Percentiles rank a stretch among this genome's conserved stretches.
Evolutionary conservation across 176 grass and related monocot genomes (phyloP).

Genomic region (Echinochloa phyllopogon): DNA sequence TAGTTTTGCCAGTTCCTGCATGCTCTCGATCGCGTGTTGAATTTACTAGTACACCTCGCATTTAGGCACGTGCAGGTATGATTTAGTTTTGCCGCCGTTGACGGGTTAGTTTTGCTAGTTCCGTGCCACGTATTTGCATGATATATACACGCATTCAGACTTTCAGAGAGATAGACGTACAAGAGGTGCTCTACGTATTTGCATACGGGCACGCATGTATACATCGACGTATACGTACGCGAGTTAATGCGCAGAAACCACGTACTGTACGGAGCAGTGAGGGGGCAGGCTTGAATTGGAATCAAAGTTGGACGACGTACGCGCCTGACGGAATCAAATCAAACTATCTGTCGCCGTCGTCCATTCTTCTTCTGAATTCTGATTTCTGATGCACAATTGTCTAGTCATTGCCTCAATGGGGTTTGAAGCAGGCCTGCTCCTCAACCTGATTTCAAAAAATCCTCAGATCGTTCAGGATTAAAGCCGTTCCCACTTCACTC

Average conservation of each 20-base stretch:
- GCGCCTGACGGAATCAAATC: conserved; percentile 29
- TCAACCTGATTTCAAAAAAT: background rate
- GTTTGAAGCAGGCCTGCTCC: conserved; percentile 7
- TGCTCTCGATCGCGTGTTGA: background rate
- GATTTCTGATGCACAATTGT: background rate
- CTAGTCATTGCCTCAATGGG: background rate
- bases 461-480: background rate
- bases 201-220: background rate
- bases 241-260: background rate
- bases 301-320: conserved; percentile 25
- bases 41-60: background rate
- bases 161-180: background rate
- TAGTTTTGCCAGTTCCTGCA: background rate
- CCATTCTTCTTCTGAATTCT: too few species aligned
- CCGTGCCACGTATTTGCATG: too few species aligned
- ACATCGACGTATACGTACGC: background rate
- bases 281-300: too few species aligned
- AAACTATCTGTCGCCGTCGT: background rate
- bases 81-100: too few species aligned
- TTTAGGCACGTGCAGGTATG: background rate
- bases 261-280: too few species aligned
- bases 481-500: background rate
- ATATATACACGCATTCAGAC: too few species aligned
- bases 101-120: too few species aligned
- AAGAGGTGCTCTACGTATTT: background rate